Conservation (phyloP, 371 early-diverging fungal species). For the Mycotypha africana region DNA sequence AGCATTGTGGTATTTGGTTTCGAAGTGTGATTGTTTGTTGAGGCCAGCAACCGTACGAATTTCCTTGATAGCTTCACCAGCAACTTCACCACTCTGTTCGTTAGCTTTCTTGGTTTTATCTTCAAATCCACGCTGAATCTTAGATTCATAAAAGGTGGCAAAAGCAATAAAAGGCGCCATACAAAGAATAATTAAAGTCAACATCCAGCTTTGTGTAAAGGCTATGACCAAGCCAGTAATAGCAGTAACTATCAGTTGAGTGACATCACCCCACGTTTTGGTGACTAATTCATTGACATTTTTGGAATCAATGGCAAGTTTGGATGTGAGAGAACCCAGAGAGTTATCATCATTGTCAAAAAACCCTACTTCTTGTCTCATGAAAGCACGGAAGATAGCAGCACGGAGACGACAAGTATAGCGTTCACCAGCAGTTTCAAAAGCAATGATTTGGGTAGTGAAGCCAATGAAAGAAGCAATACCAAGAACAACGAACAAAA, state of each 20-base stretch:
- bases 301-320: constrained; percentile 80
- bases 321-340: constrained; percentile 79
- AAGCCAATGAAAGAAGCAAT: constrained; percentile 45
- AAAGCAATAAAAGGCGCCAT: constrained; percentile 47
- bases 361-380: constrained; percentile 82
- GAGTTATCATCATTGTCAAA: constrained; percentile 82
- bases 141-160: constrained; percentile 40
- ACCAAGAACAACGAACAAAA: constrained; percentile 70
- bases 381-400: constrained; percentile 51
- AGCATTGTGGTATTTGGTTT: constrained; percentile 49
- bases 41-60: constrained; percentile 86
- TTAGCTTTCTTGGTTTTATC: constrained; percentile 62
- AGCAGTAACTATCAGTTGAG: constrained; percentile 50
- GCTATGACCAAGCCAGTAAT: constrained; percentile 41
- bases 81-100: constrained; percentile 66
- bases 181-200: constrained; percentile 55
- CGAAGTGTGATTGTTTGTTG: constrained; percentile 71
- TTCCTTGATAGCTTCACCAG: constrained; percentile 81
- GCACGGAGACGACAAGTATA: constrained; percentile 59
- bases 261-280: constrained; percentile 56
- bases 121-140: constrained; percentile 49
- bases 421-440: constrained; percentile 50
- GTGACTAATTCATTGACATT: constrained; percentile 65
- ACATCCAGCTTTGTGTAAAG: constrained; percentile 48
- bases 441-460: constrained; percentile 28